Base-by-base conservation (phyloP, 257 asterid genomes). In the Ehretia macrophylla region DNA sequence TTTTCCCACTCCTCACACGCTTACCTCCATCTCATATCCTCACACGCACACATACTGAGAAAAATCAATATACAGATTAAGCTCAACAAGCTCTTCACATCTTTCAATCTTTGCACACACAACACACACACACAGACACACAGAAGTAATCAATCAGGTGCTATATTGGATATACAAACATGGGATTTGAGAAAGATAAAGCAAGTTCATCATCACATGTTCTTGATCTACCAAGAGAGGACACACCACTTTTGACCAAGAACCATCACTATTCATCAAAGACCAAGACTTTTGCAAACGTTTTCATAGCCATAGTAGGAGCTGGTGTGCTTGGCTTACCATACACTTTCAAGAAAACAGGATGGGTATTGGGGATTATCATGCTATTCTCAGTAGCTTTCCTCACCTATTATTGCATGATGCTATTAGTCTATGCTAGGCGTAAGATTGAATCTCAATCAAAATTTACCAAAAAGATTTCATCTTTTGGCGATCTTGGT, bases 291-390 rank as follows among this genome's bases (percentile, higher is more conserved):
- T 84, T 82, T 72, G 95, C 96, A 32, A 91, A 85, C 17, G 88
- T 91, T 39, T 88, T 91, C 68, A 82, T 88, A 32, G 72, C 95
- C 59, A 78, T 91, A 48, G 95, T 85, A 59, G 96, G 96, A 13
- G 96, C 95, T 51, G 96, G 98, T 9, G 98, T 88, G 42, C 94
- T 88, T 51, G 92, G 96, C 62, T 84, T 91, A 5, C 98, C 98
- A 11, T 91, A 91, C 63, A 82, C 92, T 0, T 91, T 87, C 80
- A 91, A 82, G 86, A 88, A 84, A 61, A 91, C 96, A 5, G 98
- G 96, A 17, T 91, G 96, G 96, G 63, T 71, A 0, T 72, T 81
- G 62, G 81, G 94, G 51, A 48, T 71, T 51, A 14, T 84, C 60
- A 80, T 76, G 81, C 73, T 91, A 10, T 76, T 85, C 73, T 32